Base-by-base conservation (phyloP, 1,284 basidiomycete genomes). In the Sparassis latifolia region DNA sequence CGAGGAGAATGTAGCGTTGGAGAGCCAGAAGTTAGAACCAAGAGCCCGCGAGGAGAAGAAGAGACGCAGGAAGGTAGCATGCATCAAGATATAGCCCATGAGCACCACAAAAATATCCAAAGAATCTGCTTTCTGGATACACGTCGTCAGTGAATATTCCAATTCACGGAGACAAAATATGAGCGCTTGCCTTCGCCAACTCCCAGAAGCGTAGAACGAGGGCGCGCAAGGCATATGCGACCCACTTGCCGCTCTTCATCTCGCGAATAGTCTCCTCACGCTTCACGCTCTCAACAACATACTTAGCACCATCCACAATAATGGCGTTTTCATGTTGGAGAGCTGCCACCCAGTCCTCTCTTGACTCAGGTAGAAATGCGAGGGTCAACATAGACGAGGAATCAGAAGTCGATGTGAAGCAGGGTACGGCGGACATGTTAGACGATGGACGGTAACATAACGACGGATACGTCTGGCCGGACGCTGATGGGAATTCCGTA, bases 31-130 rank as follows among this genome's bases (percentile, higher is more conserved):
- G 64, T 87, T 89, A 48, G 86, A 90, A 28, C 92, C 92, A 33
- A 97, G 78, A 33, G 86, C 84, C 44, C 92, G 82, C 59, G 92
- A 92, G 58, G 91, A 87, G 58, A 87, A 75, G 71, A 95, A 88
- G 40, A 97, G 78, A 52, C 93, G 86, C 67, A 93, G 84, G 71
- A 99, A 98, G 1, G 95, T 96, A 31, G 77, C 78, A 72, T 98
- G 95, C 96, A 99, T 99, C 52, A 98, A 77, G 47, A 96, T 70
- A 69, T 99, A 99, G 31, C 95, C 97, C 4, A 88, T 79, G n/a
- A 98, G 80, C 62, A 99, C 92, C 58, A 98, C 86, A 49, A 96
- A 78, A 63, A 99, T 97, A 69, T 99, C 96, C 28, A 96, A 82
- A 2, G 92, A 94, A 70, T 97, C 92, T 30, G 97, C 94, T 72